A percentile compares a stretch with the other conserved stretches of the same genome.
Conservation (phyloP, 2,329 filamentous ascomycete species). For the Fusarium xyrophilum region DNA sequence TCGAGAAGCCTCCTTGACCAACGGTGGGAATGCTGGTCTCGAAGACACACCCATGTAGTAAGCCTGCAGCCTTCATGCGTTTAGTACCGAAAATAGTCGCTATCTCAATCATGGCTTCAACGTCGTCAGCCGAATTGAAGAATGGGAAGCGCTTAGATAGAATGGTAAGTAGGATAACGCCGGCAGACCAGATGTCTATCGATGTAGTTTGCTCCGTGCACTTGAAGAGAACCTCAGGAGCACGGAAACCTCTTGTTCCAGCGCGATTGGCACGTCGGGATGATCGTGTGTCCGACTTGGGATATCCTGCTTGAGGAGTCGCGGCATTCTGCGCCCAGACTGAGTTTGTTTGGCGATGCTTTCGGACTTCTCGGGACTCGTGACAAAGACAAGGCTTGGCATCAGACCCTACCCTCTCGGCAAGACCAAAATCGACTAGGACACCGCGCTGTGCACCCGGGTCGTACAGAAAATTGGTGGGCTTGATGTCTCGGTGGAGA, state of each 20-base stretch:
- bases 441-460: conserved; percentile 81
- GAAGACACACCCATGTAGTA: conserved; percentile 88
- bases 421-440: conserved; percentile 98
- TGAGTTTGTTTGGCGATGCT: conserved; percentile 64
- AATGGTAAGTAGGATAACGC: conserved; percentile 96
- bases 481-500: conserved; percentile 94
- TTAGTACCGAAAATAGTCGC: conserved; percentile 89
- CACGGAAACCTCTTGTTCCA: conserved; percentile 93
- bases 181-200: conserved; percentile 96
- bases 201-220: conserved; percentile 93
- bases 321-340: conserved; percentile 60
- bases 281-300: conserved; percentile 86
- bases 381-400: conserved; percentile 84
- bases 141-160: conserved; percentile 93
- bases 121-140: conserved; percentile 98
- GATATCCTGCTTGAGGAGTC: conserved; percentile 71
- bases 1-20: conserved; percentile 80
- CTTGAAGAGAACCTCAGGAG: conserved; percentile 95
- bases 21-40: conserved; percentile 94
- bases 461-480: conserved; percentile 96
- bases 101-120: conserved; percentile 97
- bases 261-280: conserved; percentile 92
- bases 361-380: conserved; percentile 67
- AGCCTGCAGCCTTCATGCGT: conserved; percentile 82
- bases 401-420: conserved; percentile 81